These are phyloP conservation scores for Borealophlyctis nickersoniae DNA, from an alignment of 192 early-diverging fungal genomes.

Conservation along the genomic window DNA sequence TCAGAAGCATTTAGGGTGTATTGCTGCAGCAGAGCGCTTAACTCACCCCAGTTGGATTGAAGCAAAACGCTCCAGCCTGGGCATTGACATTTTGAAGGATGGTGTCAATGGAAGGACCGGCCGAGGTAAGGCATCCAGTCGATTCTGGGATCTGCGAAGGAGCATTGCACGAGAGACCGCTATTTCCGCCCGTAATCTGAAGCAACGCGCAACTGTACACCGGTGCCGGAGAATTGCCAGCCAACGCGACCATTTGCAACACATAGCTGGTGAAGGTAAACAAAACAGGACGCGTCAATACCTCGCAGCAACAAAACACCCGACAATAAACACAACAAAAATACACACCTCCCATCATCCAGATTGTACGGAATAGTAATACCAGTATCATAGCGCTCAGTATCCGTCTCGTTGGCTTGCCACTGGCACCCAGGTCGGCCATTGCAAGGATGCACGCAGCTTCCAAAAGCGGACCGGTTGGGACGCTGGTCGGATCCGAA, in stretches of 20 bases:
- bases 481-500: conserved; percentile 15
- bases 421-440: conserved; percentile 4
- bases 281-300: not conserved
- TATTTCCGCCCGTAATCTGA: conserved; percentile 11
- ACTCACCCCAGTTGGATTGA: conserved; percentile 2
- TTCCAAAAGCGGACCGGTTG: not conserved
- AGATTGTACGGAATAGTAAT: conserved; percentile 23
- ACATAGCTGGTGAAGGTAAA: conserved; percentile 8
- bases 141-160: not conserved
- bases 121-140: conserved; percentile 1
- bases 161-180: conserved; percentile 6
- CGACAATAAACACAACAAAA: not conserved
- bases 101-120: not conserved
- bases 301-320: not conserved
- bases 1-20: not conserved
- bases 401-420: conserved; percentile 1
- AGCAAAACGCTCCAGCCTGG: conserved; percentile 18
- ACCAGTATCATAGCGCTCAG: conserved; percentile 17
- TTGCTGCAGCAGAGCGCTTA: too few species aligned
- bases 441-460: conserved; percentile 23
- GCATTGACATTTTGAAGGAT: not conserved
- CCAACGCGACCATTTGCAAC: conserved; percentile 14
- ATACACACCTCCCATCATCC: conserved; percentile 3
- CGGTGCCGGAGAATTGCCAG: conserved; percentile 1
- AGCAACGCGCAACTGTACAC: conserved; percentile 18